Evolutionary conservation across 805 yeast genomes (phyloP), one percentile per base, ranked within the genome.

Genomic region (Blastobotrys terrestris): DNA sequence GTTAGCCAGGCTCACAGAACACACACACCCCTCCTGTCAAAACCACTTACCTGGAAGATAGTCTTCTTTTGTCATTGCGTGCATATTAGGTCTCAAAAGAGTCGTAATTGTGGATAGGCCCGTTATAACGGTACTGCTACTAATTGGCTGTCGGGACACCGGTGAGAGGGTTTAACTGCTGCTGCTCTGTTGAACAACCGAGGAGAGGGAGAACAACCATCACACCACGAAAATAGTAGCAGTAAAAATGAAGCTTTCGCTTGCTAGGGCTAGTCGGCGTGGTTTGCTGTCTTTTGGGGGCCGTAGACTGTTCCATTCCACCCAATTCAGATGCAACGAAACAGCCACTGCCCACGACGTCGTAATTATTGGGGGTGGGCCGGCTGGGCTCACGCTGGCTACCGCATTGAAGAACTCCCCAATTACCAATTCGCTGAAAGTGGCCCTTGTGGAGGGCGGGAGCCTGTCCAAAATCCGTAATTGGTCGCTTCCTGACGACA

Each of bases 301-400:
- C 35, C 35, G 35, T 5, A 26, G 35, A 26, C 11, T 26, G 35
- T 6, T 26, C 11, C 35, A 26, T 26, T 26, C 35, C 11, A 26
- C 35, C 35, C 35, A 11, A 11, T 5, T 26, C 11, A 26, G 35
- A 6, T 26, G 35, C 20, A 40, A 15, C 13, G 20, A 15, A 40
- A 8, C 20, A 14, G 11, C 35, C 35, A 26, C 35, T 11, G 31
- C 44, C 7, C 31, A 56, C 26, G 97, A 92, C 67, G 79, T 94
- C 18, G 83, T 88, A 5, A 86, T 94, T 51, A 86, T 94, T 39
- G 99, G 99, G 39, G 98, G 95, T 5, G 99, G 99, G 0, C 97
- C 98, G 1, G 98, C 98, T 0, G 99, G 99, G 0, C 71, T 94
- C 53, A 84, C 96, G 1, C 71, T 94, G 39, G 83, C 94, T 3